Evolutionary conservation across 75 land plant genomes (phyloP).

Genomic region (Azolla pinnata): DNA sequence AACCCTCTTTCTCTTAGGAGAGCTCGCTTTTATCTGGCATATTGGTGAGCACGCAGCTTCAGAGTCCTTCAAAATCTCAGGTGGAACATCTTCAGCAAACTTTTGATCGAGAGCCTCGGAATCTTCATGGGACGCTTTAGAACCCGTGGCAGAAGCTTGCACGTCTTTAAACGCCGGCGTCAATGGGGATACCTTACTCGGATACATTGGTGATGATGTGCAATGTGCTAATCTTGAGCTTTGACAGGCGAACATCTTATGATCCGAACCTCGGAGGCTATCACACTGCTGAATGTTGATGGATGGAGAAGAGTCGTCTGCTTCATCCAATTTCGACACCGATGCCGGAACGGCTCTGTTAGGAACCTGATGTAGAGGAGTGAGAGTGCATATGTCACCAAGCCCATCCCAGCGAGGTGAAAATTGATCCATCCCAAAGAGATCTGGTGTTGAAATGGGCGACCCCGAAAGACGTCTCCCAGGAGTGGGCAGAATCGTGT

Average conservation of each 20-base stretch:
- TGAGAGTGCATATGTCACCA: slow-evolving; percentile 28
- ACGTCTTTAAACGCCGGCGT: no score
- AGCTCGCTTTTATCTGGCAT: slow-evolving; percentile 46
- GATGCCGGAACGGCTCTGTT: slow-evolving; percentile 16
- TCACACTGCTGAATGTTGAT: not conserved
- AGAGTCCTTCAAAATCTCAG: slow-evolving; percentile 50
- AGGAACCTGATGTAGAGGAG: slow-evolving; percentile 28
- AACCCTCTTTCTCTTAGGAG: slow-evolving; percentile 72
- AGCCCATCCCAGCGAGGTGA: slow-evolving; percentile 43
- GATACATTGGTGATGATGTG: not conserved
- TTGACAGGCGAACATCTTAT: slow-evolving; percentile 11
- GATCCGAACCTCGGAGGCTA: not conserved
- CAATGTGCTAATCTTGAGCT: slow-evolving; percentile 6
- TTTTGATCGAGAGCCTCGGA: not conserved
- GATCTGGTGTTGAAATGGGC: slow-evolving; percentile 19
- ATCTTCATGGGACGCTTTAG: not conserved
- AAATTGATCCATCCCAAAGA: slow-evolving; percentile 24
- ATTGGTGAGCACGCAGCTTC: slow-evolving; percentile 24
- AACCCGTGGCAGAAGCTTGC: not conserved
- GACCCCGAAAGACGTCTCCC: slow-evolving; percentile 22
- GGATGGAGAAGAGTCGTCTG: slow-evolving; percentile 5
- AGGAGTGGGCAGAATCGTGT: slow-evolving; percentile 4
- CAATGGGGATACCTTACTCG: not conserved
- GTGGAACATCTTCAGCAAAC: slow-evolving; percentile 53
- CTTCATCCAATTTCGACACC: slow-evolving; percentile 15